These are phyloP conservation scores for Wickerhamomyces sp. DNA, from an alignment of 1,139 yeast species.

Conservation along the genomic window DNA sequence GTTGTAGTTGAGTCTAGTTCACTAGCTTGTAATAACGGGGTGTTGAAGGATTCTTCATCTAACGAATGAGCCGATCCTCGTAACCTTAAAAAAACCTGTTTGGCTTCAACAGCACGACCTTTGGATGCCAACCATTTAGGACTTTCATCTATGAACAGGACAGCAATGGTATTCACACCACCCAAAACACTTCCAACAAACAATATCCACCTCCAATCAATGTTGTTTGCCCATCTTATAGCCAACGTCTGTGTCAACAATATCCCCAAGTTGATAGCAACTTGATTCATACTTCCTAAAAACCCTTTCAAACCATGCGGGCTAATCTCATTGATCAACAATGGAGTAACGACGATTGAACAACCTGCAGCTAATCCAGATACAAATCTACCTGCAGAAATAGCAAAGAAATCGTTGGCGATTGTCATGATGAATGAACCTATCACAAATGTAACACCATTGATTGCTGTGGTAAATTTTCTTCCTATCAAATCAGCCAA, in stretches of 20 bases:
- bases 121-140: constrained; percentile 70
- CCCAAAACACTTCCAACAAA: constrained; percentile 56
- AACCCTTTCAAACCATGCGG: constrained; percentile 67
- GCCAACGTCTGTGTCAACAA: constrained; percentile 74
- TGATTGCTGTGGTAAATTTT: constrained; percentile 48
- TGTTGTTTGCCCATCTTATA: constrained; percentile 55
- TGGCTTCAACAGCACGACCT: constrained; percentile 33
- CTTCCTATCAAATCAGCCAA: constrained; percentile 72
- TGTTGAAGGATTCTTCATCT: constrained; percentile 17
- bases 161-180: constrained; percentile 38
- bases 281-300: constrained; percentile 85
- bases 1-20: background rate
- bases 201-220: constrained; percentile 69
- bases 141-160: constrained; percentile 59
- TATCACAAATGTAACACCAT: constrained; percentile 49
- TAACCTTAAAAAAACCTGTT: constrained; percentile 27
- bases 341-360: constrained; percentile 78
- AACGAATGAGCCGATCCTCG: constrained; percentile 24
- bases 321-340: constrained; percentile 74
- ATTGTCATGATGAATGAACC: constrained; percentile 65
- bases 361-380: constrained; percentile 87
- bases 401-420: constrained; percentile 37
- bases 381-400: constrained; percentile 67
- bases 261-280: constrained; percentile 80
- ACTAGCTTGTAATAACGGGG: constrained; percentile 4